phyloP scores from a whole-genome alignment of 176 grass and related monocot genomes.

The Zoysia pacifica region DNA sequence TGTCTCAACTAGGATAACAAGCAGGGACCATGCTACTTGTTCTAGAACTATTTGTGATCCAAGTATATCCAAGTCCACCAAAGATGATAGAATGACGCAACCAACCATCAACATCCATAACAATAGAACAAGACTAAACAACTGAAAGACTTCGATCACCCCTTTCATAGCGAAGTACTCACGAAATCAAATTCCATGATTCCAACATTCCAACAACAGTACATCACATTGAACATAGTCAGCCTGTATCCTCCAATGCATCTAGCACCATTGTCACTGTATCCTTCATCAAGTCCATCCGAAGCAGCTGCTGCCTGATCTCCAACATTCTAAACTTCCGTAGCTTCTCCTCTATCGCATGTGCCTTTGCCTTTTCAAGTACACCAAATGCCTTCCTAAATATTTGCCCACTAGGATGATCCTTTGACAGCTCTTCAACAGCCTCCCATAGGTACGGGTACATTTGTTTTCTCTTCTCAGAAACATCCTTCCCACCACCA shows the following conservation, averaged over 20 bases:
- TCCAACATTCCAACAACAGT: not conserved
- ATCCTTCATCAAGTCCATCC: slow-evolving; percentile 59
- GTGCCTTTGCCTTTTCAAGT: slow-evolving; percentile 47
- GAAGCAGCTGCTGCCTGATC: slow-evolving; percentile 51
- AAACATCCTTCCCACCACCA: not conserved
- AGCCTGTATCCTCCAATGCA: slow-evolving; percentile 29
- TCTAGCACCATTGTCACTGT: slow-evolving; percentile 51
- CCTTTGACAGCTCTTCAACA: slow-evolving; percentile 48
- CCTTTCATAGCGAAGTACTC: slow-evolving; percentile 22
- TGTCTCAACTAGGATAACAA: slow-evolving; percentile 13
- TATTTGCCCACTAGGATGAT: slow-evolving; percentile 31
- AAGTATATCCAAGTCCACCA: slow-evolving; percentile 16
- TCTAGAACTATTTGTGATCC: slow-evolving; percentile 26
- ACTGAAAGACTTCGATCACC: slow-evolving; percentile 1
- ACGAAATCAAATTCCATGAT: slow-evolving; percentile 6
- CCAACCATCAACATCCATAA: slow-evolving; percentile 27
- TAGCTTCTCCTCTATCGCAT: slow-evolving; percentile 53
- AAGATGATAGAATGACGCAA: slow-evolving; percentile 10
- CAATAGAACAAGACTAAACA: slow-evolving; percentile 18
- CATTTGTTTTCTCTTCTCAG: slow-evolving; percentile 34
- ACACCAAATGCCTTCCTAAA: slow-evolving; percentile 52
- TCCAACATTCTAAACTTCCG: slow-evolving; percentile 40
- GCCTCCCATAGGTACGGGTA: slow-evolving; percentile 49
- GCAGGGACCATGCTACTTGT: not conserved
- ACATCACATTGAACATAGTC: slow-evolving; percentile 23